Evolutionary conservation across 176 grass and related monocot species (phyloP), one percentile per base, ranked within the genome.

Genomic region (Bolboschoenus planiculmis): DNA sequence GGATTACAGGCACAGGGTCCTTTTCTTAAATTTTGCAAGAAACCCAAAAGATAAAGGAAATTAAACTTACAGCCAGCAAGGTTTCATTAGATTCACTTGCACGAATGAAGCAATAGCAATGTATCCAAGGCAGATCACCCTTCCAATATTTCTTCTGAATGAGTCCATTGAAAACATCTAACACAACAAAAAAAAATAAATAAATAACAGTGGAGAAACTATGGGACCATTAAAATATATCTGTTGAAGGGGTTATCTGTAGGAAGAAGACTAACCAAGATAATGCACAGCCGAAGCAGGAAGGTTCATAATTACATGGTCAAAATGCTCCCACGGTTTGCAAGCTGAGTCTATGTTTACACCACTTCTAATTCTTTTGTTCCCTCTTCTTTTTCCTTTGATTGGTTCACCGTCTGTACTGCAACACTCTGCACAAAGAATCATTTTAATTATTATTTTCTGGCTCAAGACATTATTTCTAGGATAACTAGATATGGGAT

Each of bases 271-370:
- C 72, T 76, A 51, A 95, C 96, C 96, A 0, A 99, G 86, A 88
- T 95, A 99, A 60, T 93, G 86, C 82, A 93, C 86, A 29, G 96
- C 89, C 8, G 91, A 95, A 91, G 96, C 96, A 87, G 92, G 96
- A 79, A 99, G 86, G 82, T 99, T 99, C 96, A 99, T 99, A 54
- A 99, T 21, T 46, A 95, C 89, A 88, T 99, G 96, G 81, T 95
- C 89, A 81, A 93, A 42, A 83, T 95, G 92, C 40, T 93, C 92
- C 84, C 86, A 95, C 43, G 96, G 84, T 62, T 82, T 99, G 29
- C 62, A 44, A 66, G 60, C 36, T 21, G 83, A 81, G 20, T 82
- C 57, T 44, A 46, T 82, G 14, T 62, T 44, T 74, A 91, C 51
- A 44, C 74, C 84, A 66, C 87, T 70, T 85, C 85, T 93, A 68